Base-by-base conservation (phyloP, 108 stramenopile genomes). In the Mediolabrus comicus region DNA sequence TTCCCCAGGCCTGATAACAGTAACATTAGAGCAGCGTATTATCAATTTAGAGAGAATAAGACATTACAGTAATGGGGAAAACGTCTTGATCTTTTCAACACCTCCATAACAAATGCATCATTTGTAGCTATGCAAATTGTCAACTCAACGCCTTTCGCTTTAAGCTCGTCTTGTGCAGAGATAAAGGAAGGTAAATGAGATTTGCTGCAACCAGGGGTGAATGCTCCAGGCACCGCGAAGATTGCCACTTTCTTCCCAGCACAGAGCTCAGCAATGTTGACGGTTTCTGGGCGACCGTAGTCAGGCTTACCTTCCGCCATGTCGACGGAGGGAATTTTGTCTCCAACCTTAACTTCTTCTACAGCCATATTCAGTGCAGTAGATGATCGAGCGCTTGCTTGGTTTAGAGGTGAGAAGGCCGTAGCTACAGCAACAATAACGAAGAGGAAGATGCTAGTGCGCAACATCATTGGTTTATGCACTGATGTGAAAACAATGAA, bases 211-310 rank as follows among this genome's bases (percentile, higher is more conserved):
- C 88, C 88, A n/a, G 89, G 91, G 34, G 95, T 96, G 65, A 96
- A 96, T 12, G 95, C 95, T 16, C 95, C 95, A 0, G 95, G 95
- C n/a, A 96, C 91, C 27, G 91, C 92, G 72, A 96, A 92, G 46
- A 96, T 92, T 39, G 88, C 90, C 0, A 91, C 92, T 57, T 91
- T 93, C 76, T 93, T 93, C 31, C 88, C 92, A 0, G 83, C 77
- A 53, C 86, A 83, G 17, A 91, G 72, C 38, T 89, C 88, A 10
- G 79, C 54, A 12, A 91, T 53, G 36, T 87, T 69, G 3, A 91
- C 79, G 24, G 80, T 80, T 27, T 63, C 62, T 3, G 85, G 80
- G 7, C 74, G 83, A 6, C 63, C 87, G 53, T 86, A 86, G 54
- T 85, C 80, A 4, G 79, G 68, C 19, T 84, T 77, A 2, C 86